Base-by-base conservation (phyloP, 2,329 filamentous ascomycete species). In the Sarocladium strictum region DNA sequence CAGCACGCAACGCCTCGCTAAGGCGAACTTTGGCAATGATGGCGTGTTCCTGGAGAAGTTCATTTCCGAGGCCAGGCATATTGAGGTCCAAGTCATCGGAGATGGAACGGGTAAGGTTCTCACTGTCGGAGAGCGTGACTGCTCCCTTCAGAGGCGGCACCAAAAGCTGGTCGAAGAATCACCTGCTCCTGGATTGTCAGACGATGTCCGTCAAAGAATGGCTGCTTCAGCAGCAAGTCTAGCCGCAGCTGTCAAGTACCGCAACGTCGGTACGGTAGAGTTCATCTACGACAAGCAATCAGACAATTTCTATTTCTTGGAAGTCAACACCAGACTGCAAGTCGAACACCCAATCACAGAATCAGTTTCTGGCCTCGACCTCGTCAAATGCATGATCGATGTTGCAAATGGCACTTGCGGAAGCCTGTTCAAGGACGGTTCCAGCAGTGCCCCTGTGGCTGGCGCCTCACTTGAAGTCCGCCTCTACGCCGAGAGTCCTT, bases 351-450 rank as follows among this genome's bases (percentile, higher is more conserved):
- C 70, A 21, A 68, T 70, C 9, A 92, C 89, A 0, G 88, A 92
- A 66, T 85, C 87, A 77, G 84, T 89, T 2, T 89, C 86, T 10
- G 85, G 81, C 0, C 79, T 89, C 50, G 88, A 92, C 64, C 73
- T 92, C 11, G 88, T 92, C 1, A 76, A 83, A 29, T 62, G 70
- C 21, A 75, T 76, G 72, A 54, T 75, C 11, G 59, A 60, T 0
- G 68, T 71, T 32, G 70, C 64, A 9, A 50, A 53, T 7, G 59
- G 55, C 1, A 57, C 57, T n/a, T 26, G 37, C 19, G 27, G 55
- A 1, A 41, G 50, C 4, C 54, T 59, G 26, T 72, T 61, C 21
- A 60, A 7, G 14, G 33, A 47, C 7, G 37, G 6, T 21, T 14
- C 27, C 38, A 49, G 0, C 7, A 45, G 0, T 50, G 2, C 5